Evolutionary conservation across 208 protist genomes (phyloP).

Genomic region (Crithidia sp.): DNA sequence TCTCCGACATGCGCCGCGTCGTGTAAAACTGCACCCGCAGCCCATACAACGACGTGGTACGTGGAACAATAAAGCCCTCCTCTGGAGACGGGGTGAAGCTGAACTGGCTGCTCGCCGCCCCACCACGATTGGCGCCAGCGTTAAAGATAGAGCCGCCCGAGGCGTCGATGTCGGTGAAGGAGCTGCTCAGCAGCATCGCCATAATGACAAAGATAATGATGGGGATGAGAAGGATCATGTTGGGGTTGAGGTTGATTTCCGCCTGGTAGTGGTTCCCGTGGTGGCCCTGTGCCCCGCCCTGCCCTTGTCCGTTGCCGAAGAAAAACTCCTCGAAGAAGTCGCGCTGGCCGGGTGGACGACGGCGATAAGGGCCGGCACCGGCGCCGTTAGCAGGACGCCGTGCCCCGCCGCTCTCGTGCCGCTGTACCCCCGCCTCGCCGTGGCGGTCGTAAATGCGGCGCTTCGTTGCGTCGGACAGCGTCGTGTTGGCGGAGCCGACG

Average conservation of each 20-base stretch:
- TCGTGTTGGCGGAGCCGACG: slow-evolving; percentile 75
- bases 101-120: slow-evolving; percentile 31
- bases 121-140: slow-evolving; percentile 8
- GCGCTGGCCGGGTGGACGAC: slow-evolving; percentile 25
- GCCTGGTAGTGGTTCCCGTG: slow-evolving; percentile 35
- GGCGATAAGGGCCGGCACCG: slow-evolving; percentile 15
- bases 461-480: slow-evolving; percentile 79
- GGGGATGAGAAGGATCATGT: slow-evolving; percentile 69
- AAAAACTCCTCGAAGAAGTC: slow-evolving; percentile 89
- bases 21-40: slow-evolving; percentile 78
- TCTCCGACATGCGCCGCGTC: slow-evolving; percentile 49
- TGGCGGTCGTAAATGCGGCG: slow-evolving; percentile 81
- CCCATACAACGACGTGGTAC: slow-evolving; percentile 60
- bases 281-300: neutral
- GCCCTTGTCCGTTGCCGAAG: slow-evolving; percentile 31
- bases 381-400: slow-evolving; percentile 28
- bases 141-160: slow-evolving; percentile 26
- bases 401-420: slow-evolving; percentile 72
- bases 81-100: slow-evolving; percentile 68
- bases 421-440: slow-evolving; percentile 82
- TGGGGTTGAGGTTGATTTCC: slow-evolving; percentile 50
- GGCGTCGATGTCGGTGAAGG: slow-evolving; percentile 52
- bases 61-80: slow-evolving; percentile 53
- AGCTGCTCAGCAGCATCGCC: slow-evolving; percentile 72
- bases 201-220: slow-evolving; percentile 78